Percentiles rank a stretch among this genome's conserved stretches.
phyloP scores from a whole-genome alignment of 2,329 filamentous ascomycete genomes.

The Apiospora saccharicola region DNA sequence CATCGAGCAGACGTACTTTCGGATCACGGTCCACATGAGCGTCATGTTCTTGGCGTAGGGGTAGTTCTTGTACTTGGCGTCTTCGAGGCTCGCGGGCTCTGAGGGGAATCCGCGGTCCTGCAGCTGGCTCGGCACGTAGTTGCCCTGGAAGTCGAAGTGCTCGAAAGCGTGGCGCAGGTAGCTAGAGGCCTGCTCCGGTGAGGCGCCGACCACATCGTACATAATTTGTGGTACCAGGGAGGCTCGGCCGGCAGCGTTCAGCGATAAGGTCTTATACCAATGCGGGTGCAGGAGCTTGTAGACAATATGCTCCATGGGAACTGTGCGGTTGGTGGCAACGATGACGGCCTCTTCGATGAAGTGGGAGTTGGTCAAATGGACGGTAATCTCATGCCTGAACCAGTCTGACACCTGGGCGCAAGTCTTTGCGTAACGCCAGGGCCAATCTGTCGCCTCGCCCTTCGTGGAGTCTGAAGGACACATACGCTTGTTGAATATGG shows the following conservation, averaged over 20 bases:
- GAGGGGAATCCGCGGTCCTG: slow-evolving; percentile 50
- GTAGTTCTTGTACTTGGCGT: slow-evolving; percentile 55
- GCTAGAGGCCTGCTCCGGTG: slow-evolving; percentile 43
- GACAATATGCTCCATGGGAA: slow-evolving; percentile 52
- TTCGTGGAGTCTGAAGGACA: slow-evolving; percentile 39
- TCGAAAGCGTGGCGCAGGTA: slow-evolving; percentile 51
- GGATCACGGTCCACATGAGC: slow-evolving; percentile 52
- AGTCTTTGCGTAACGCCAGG: slow-evolving; percentile 61
- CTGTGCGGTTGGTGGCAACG: slow-evolving; percentile 51
- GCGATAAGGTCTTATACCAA: slow-evolving; percentile 57
- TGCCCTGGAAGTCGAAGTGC: slow-evolving; percentile 52
- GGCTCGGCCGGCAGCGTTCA: slow-evolving; percentile 55
- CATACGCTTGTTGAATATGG: slow-evolving; percentile 57
- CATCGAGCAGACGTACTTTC: slow-evolving; percentile 50
- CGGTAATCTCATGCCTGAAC: slow-evolving; percentile 54
- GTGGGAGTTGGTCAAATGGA: slow-evolving; percentile 55
- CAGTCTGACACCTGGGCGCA: slow-evolving; percentile 57
- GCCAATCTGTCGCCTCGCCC: slow-evolving; percentile 53
- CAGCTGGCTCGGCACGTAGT: slow-evolving; percentile 56
- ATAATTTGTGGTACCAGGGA: slow-evolving; percentile 54
- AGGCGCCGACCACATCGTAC: slow-evolving; percentile 50
- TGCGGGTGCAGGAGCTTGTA: slow-evolving; percentile 54
- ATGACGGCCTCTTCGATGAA: slow-evolving; percentile 58
- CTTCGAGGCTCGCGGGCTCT: slow-evolving; percentile 40
- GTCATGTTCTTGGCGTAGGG: slow-evolving; percentile 55